These are phyloP conservation scores for Globisporangium radiosum DNA, from an alignment of 352 stramenopile species.

Conservation along the genomic window DNA sequence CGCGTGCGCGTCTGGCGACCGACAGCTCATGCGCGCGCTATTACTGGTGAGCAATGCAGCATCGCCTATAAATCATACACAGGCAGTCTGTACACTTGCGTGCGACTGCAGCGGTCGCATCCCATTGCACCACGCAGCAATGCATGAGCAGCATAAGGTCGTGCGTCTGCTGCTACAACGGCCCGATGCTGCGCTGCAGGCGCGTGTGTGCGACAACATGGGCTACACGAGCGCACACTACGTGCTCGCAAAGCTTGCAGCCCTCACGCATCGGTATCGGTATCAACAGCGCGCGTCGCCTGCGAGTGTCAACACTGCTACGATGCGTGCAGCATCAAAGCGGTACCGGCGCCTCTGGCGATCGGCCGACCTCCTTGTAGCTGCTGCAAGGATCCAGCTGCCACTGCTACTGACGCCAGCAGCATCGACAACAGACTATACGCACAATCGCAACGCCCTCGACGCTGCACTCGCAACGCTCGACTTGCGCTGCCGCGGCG, in stretches of 20 bases:
- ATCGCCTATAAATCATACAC: constrained; percentile 1
- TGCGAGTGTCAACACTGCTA: not conserved
- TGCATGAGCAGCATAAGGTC: constrained; percentile 29
- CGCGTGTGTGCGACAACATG: constrained; percentile 30
- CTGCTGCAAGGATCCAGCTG: not conserved
- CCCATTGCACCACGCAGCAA: constrained; percentile 44
- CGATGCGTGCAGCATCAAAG: constrained; percentile 15
- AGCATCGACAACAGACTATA: too few relatives aligned
- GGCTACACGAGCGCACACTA: constrained; percentile 37
- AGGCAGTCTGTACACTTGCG: constrained; percentile 13
- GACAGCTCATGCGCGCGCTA: constrained; percentile 2
- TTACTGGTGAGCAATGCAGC: constrained; percentile 10
- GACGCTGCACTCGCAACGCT: constrained; percentile 4
- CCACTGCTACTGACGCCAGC: too few relatives aligned
- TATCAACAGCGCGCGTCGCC: not conserved
- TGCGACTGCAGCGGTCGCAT: constrained; percentile 33
- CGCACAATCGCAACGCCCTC: not conserved
- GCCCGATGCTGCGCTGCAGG: constrained; percentile 32
- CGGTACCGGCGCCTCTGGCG: constrained; percentile 18
- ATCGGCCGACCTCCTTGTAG: not conserved
- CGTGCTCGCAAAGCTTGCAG: constrained; percentile 34
- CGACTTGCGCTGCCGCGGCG: constrained; percentile 37
- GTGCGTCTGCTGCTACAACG: constrained; percentile 25
- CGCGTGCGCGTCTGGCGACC: constrained; percentile 22
- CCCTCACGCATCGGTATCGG: constrained; percentile 7